Evolutionary conservation across 192 early-diverging fungal species (phyloP), one percentile per base, ranked within the genome.

Genomic region (Radiomyces spectabilis): DNA sequence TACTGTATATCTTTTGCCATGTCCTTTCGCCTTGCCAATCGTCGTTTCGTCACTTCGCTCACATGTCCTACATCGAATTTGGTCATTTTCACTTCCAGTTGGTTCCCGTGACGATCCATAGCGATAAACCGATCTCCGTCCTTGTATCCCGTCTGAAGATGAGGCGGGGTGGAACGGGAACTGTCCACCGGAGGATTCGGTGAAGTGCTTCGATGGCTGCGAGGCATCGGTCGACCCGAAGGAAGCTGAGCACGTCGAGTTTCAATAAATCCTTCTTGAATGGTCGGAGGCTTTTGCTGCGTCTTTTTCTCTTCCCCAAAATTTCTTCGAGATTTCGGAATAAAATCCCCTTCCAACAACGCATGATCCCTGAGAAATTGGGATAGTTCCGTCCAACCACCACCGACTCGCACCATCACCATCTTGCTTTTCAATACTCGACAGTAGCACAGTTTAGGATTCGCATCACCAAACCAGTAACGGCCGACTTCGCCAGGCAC

Each of bases 401-500:
- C 82, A 41, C 82, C 82, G 13, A 84, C 81, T 51, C 82, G 65
- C 24, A 84, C 82, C 82, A 84, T 84, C 21, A 84, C 81, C 73
- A 78, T 75, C 15, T 74, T 68, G 53, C 80, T 77, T 41, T 73
- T 63, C 45, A 84, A 51, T 25, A 82, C 76, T 47, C 81, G 81
- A 45, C 82, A 84, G 53, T 83, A 83, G 30, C 68, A 73, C n/a
- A 84, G 54, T 35, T 79, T 82, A 24, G 81, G 81, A 40, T 80
- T 76, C n/a, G 71, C 57, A 42, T 84, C 79, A 41, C 82, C 82
- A 71, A 84, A 84, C 71, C 77, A 74, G 55, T 84, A 84, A 19
- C 77, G 69, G 45, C 80, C 80, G 13, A 76, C 69, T 42, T 82
- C 78, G n/a, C 76, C 75, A 51, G 59, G 72, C 10, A 83, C 70